Evolutionary conservation across 192 early-diverging fungal species (phyloP).

Genomic region (Gaertneriomyces semiglobifer): DNA sequence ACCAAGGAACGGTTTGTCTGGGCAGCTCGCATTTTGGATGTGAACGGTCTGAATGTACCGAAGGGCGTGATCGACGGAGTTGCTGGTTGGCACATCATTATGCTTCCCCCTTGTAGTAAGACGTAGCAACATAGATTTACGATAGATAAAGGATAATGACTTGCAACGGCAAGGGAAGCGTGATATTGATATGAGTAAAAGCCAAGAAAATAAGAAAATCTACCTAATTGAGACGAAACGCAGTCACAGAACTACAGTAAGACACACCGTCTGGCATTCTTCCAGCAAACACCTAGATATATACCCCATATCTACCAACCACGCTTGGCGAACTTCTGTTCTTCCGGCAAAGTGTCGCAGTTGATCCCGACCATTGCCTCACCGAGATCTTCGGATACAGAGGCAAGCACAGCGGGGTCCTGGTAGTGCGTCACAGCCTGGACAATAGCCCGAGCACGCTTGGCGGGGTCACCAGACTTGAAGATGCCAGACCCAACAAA

Average conservation of each 20-base stretch:
- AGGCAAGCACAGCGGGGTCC: conserved; percentile 81
- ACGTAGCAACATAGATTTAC: too few relatives aligned
- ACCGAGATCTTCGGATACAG: conserved; percentile 87
- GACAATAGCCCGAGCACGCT: conserved; percentile 91
- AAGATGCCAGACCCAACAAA: conserved; percentile 99
- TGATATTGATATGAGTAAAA: too few relatives aligned
- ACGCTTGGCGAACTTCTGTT: conserved; percentile 57
- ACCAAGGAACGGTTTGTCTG: conserved; percentile 24
- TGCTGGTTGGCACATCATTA: conserved; percentile 11
- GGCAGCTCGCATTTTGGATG: conserved; percentile 29
- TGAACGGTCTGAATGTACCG: conserved; percentile 16
- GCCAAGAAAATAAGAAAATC: too few relatives aligned
- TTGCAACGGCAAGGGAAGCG: too few relatives aligned
- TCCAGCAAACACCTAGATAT: too few relatives aligned
- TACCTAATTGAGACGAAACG: too few relatives aligned
- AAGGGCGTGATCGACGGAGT: neutral
- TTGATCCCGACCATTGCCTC: conserved; percentile 98
- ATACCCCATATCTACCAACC: conserved; percentile 45
- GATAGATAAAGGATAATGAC: too few relatives aligned
- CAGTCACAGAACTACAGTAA: too few relatives aligned
- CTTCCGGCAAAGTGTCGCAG: conserved; percentile 59
- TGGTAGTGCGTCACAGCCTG: conserved; percentile 95
- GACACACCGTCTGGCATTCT: too few relatives aligned
- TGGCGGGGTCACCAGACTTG: conserved; percentile 85
- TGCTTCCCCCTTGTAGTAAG: neutral